These are phyloP conservation scores for Samsoniella hepiali DNA, from an alignment of 2,329 filamentous ascomycete genomes.

Conservation along the genomic window DNA sequence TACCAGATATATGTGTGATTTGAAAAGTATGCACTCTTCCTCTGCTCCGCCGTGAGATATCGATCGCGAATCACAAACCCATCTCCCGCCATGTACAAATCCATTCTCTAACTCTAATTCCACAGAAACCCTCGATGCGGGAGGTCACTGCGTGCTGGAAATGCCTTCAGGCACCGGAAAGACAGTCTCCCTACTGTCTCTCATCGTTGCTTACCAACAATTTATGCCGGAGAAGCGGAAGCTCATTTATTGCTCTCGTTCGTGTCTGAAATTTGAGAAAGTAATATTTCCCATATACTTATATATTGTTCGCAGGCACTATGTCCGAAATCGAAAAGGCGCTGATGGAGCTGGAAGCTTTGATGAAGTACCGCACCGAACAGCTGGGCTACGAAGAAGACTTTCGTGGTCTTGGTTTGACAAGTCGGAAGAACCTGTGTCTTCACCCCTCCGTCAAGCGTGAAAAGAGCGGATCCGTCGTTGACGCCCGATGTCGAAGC, in stretches of 20 bases:
- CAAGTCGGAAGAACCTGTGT: constrained; percentile 95
- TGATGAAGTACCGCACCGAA: constrained; percentile 93
- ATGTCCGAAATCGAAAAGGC: constrained; percentile 99
- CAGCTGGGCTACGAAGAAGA: constrained; percentile 90
- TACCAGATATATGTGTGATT: constrained; percentile 53
- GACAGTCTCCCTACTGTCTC: constrained; percentile 88
- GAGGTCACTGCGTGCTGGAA: constrained; percentile 93
- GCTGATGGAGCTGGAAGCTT: constrained; percentile 78
- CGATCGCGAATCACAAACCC: neutral
- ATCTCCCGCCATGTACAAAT: neutral
- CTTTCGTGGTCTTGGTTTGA: constrained; percentile 86
- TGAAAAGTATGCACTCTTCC: constrained; percentile 44
- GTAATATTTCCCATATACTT: neutral
- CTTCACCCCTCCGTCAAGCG: constrained; percentile 93
- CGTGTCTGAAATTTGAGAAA: constrained; percentile 6
- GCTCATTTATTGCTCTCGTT: constrained; percentile 95
- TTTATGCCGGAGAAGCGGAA: constrained; percentile 91
- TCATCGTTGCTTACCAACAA: constrained; percentile 96
- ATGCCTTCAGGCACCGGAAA: constrained; percentile 99
- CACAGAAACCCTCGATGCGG: constrained; percentile 77
- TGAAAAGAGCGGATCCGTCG: constrained; percentile 90
- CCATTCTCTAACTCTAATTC: neutral
- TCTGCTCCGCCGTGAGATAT: neutral
- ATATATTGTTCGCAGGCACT: constrained; percentile 54
- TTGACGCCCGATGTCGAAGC: constrained; percentile 94